phyloP scores from a whole-genome alignment of 768 basidiomycete genomes.

The Leucosporidium yakuticum region DNA sequence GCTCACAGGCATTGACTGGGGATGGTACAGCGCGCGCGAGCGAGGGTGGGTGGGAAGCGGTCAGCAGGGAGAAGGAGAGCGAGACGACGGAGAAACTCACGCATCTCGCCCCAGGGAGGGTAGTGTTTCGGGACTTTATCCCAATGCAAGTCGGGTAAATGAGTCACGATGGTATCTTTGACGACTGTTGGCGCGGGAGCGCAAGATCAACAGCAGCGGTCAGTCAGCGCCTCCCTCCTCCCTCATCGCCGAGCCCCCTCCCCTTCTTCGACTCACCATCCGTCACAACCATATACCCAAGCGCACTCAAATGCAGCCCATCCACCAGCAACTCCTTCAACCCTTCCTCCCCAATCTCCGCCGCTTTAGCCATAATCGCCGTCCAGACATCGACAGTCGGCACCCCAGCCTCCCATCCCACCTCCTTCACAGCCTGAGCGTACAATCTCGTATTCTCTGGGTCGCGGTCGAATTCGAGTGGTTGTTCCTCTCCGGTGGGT shows the following conservation, averaged over 20 bases:
- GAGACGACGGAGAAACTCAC: too few species aligned
- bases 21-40: too few species aligned
- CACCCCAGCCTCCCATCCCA: not conserved
- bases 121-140: conserved; percentile 22
- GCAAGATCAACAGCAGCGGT: not conserved
- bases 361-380: conserved; percentile 6
- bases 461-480: conserved; percentile 17
- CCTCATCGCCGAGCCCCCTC: not conserved
- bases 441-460: conserved; percentile 20
- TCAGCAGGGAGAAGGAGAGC: too few species aligned
- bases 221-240: not conserved
- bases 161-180: conserved; percentile 1
- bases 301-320: conserved; percentile 27
- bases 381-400: conserved; percentile 25
- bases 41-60: too few species aligned
- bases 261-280: conserved; percentile 7
- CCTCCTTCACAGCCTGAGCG: conserved; percentile 26
- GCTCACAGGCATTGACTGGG: too few species aligned
- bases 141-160: conserved; percentile 32
- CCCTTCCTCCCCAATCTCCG: conserved; percentile 3
- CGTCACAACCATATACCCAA: conserved; percentile 27
- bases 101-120: conserved; percentile 29
- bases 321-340: conserved; percentile 24
- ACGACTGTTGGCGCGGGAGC: too few species aligned
- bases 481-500: too few species aligned